These are phyloP conservation scores for Prunus mume DNA, from an alignment of 306 rosid genomes.

Conservation along the genomic window DNA sequence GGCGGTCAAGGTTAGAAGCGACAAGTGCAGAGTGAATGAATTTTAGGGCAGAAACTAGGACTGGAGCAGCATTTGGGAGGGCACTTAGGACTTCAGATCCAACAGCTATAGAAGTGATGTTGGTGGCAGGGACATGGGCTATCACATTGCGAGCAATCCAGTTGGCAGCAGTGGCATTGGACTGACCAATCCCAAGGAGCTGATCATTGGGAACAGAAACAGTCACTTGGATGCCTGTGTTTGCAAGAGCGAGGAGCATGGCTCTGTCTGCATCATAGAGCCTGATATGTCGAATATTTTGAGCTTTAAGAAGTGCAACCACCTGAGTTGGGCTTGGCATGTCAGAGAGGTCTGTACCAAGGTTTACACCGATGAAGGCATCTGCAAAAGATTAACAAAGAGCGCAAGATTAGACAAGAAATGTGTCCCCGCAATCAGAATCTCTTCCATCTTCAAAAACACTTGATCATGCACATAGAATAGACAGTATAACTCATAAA, in stretches of 20 bases:
- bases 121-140: slow-evolving; percentile 88
- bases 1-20: slow-evolving; percentile 77
- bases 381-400: slow-evolving; percentile 41
- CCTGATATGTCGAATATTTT: slow-evolving; percentile 69
- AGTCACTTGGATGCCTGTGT: slow-evolving; percentile 70
- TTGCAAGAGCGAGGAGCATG: slow-evolving; percentile 80
- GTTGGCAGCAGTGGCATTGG: slow-evolving; percentile 94
- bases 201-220: slow-evolving; percentile 88
- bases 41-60: slow-evolving; percentile 79
- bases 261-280: slow-evolving; percentile 77
- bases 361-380: slow-evolving; percentile 80
- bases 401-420: slow-evolving; percentile 1
- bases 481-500: not conserved
- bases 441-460: not conserved
- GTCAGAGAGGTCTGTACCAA: slow-evolving; percentile 76
- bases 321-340: slow-evolving; percentile 86
- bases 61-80: slow-evolving; percentile 84
- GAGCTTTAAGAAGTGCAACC: slow-evolving; percentile 83
- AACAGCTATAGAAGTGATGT: slow-evolving; percentile 79
- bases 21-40: slow-evolving; percentile 90
- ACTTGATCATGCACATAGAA: not conserved
- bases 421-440: not conserved
- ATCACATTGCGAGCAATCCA: slow-evolving; percentile 86
- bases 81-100: slow-evolving; percentile 85
- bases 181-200: slow-evolving; percentile 88